A percentile compares a stretch with the other conserved stretches of the same genome.
Evolutionary conservation across 768 basidiomycete genomes (phyloP).

Genomic region (Trametes cubensis): DNA sequence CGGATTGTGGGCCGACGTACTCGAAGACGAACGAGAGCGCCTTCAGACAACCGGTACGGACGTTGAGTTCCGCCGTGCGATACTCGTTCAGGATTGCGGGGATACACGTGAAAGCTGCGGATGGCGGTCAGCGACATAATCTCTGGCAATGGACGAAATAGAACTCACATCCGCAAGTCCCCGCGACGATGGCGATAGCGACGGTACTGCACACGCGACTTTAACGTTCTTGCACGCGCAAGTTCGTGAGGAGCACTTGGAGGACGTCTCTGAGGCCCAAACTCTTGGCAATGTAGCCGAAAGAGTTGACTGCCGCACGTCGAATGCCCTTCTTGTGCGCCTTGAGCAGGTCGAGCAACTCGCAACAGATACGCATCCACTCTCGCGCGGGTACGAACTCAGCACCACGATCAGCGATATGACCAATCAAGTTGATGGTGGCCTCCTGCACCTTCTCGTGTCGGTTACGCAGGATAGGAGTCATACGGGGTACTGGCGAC

Average conservation of each 20-base stretch:
- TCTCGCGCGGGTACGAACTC: slow-evolving; percentile 98
- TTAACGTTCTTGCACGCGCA: slow-evolving; percentile 98
- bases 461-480: slow-evolving; percentile 97
- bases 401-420: slow-evolving; percentile 98
- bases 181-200: slow-evolving; percentile 94
- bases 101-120: slow-evolving; percentile 91
- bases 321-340: slow-evolving; percentile 99
- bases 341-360: slow-evolving; percentile 93
- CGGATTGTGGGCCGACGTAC: slow-evolving; percentile 96
- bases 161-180: slow-evolving; percentile 77
- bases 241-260: slow-evolving; percentile 91
- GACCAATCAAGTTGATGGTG: slow-evolving; percentile 98
- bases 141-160: not conserved
- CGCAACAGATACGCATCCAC: slow-evolving; percentile 99
- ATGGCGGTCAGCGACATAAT: slow-evolving; percentile 4
- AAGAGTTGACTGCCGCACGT: slow-evolving; percentile 98
- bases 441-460: slow-evolving; percentile 99
- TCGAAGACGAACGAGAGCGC: slow-evolving; percentile 99
- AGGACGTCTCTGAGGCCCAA: slow-evolving; percentile 98
- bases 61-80: slow-evolving; percentile 96
- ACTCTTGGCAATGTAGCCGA: slow-evolving; percentile 99
- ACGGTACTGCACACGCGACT: slow-evolving; percentile 98
- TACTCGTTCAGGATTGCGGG: slow-evolving; percentile 99
- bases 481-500: slow-evolving; percentile 91
- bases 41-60: slow-evolving; percentile 97